Evolutionary conservation across 352 stramenopile species (phyloP).

Genomic region (Phytophthora niederhauseri): DNA sequence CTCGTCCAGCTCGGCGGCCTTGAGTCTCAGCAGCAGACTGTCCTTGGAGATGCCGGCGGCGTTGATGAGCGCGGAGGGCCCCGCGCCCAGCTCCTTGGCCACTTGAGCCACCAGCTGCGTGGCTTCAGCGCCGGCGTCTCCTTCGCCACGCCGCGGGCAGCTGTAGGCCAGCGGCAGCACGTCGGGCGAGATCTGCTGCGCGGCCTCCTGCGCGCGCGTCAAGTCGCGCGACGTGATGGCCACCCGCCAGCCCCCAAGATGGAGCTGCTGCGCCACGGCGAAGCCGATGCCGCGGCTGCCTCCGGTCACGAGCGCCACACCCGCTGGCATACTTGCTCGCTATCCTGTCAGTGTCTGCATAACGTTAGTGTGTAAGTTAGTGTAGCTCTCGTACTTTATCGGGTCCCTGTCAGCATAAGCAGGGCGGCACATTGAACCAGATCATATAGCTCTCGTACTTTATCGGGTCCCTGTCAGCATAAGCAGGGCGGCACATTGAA

Average conservation of each 20-base stretch:
- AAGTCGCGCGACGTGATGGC: conserved; percentile 75
- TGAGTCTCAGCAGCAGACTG: conserved; percentile 71
- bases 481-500: background rate
- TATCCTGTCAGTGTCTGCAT: no score
- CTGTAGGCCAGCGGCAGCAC: conserved; percentile 69
- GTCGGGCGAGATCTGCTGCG: conserved; percentile 42
- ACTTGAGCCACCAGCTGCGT: conserved; percentile 53
- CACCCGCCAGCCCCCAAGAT: conserved; percentile 67
- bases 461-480: no score
- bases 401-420: no score
- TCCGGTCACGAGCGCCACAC: conserved; percentile 75
- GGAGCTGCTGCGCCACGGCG: conserved; percentile 68
- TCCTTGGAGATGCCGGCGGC: conserved; percentile 74
- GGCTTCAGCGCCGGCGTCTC: conserved; percentile 31
- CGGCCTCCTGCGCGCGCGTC: conserved; percentile 56
- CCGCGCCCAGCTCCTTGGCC: conserved; percentile 35
- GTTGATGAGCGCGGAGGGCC: conserved; percentile 73
- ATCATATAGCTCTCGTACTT: no score
- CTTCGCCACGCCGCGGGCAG: conserved; percentile 41
- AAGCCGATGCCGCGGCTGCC: conserved; percentile 84
- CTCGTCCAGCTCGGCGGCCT: conserved; percentile 65
- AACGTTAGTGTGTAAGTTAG: no score
- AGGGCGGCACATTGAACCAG: background rate
- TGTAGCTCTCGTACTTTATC: no score
- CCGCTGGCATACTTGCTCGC: background rate